Evolutionary conservation across 2,329 filamentous ascomycete genomes (phyloP).

Genomic region (Plectosphaerella cucumerina): DNA sequence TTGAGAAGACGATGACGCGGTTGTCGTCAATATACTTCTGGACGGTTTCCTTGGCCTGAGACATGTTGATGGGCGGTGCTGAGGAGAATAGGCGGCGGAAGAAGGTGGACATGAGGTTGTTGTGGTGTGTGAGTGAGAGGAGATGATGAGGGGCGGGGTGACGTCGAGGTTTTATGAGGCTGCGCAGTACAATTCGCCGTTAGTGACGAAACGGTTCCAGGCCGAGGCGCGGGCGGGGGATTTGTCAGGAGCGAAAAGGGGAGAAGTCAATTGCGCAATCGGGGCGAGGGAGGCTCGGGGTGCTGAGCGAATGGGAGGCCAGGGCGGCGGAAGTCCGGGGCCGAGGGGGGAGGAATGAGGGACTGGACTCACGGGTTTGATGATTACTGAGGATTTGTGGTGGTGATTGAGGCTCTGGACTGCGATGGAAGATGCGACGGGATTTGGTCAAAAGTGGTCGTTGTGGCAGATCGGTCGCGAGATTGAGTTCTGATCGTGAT

Average conservation of each 20-base stretch:
- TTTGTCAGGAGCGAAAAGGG: slow-evolving; percentile 4
- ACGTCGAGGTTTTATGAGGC: not conserved
- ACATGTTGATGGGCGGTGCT: slow-evolving; percentile 66
- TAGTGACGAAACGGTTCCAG: not conserved
- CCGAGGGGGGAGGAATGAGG: too few species aligned
- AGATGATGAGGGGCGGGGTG: not conserved
- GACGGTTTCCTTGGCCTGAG: slow-evolving; percentile 77
- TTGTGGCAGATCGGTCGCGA: too few species aligned
- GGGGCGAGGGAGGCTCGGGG: too few species aligned
- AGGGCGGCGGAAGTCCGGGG: too few species aligned
- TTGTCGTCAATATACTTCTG: slow-evolving; percentile 87
- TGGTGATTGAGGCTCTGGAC: too few species aligned
- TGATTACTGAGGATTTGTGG: too few species aligned
- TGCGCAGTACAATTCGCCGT: not conserved
- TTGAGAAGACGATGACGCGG: slow-evolving; percentile 91
- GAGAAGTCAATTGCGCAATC: too few species aligned
- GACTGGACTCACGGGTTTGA: too few species aligned
- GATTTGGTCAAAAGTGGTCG: too few species aligned
- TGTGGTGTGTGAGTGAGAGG: not conserved
- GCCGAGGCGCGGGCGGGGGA: not conserved
- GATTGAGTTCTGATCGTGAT: too few species aligned
- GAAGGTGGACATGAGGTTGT: slow-evolving; percentile 44
- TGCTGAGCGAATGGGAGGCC: too few species aligned
- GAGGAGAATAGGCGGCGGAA: slow-evolving; percentile 67
- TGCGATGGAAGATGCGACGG: too few species aligned